These are phyloP conservation scores for Mucor saturninus DNA, from an alignment of 371 early-diverging fungal genomes.

Conservation along the genomic window DNA sequence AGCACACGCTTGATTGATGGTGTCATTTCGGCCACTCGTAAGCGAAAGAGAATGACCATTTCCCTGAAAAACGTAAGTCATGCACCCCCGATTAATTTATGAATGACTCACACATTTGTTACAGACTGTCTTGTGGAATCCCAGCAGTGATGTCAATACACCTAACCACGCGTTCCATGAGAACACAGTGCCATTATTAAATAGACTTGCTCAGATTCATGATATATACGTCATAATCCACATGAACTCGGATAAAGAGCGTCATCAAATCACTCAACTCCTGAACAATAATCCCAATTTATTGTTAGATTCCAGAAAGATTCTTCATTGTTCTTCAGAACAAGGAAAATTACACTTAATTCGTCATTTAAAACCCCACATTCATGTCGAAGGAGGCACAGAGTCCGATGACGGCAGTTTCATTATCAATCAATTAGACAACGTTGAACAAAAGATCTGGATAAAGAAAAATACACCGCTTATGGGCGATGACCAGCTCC, in stretches of 20 bases:
- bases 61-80: slow-evolving; percentile 50
- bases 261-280: slow-evolving; percentile 35
- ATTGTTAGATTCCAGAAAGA: slow-evolving; percentile 25
- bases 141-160: slow-evolving; percentile 47
- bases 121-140: slow-evolving; percentile 55
- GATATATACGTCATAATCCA: slow-evolving; percentile 51
- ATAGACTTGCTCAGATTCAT: slow-evolving; percentile 32
- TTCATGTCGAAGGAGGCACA: slow-evolving; percentile 56
- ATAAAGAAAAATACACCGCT: slow-evolving; percentile 8
- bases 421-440: slow-evolving; percentile 33
- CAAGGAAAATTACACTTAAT: slow-evolving; percentile 49
- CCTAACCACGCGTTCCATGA: slow-evolving; percentile 55
- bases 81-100: too few relatives aligned
- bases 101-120: background rate
- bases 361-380: slow-evolving; percentile 39
- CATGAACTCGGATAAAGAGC: slow-evolving; percentile 38
- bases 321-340: slow-evolving; percentile 44
- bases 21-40: slow-evolving; percentile 22
- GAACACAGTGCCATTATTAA: slow-evolving; percentile 32
- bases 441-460: slow-evolving; percentile 43
- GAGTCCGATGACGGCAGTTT: slow-evolving; percentile 47
- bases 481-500: background rate
- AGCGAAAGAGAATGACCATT: slow-evolving; percentile 37
- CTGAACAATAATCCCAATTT: slow-evolving; percentile 32
- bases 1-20: slow-evolving; percentile 38